Evolutionary conservation across 352 stramenopile genomes (phyloP).

Genomic region (Globisporangium spinosum): DNA sequence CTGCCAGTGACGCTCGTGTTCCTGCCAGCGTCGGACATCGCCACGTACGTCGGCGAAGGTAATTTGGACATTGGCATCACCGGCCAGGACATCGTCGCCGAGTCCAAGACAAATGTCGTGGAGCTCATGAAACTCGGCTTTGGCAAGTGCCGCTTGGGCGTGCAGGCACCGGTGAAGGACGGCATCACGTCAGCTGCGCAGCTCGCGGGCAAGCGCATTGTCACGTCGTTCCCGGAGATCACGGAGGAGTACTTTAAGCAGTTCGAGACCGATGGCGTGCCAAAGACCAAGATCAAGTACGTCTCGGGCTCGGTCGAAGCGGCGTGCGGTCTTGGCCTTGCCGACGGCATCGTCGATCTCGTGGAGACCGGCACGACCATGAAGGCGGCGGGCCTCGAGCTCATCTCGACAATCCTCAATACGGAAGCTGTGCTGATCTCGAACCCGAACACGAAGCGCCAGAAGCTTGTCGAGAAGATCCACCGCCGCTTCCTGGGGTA

Average conservation of each 20-base stretch:
- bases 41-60: conserved; percentile 96
- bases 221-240: conserved; percentile 95
- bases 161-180: conserved; percentile 92
- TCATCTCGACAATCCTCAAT: conserved; percentile 92
- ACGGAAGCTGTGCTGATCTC: conserved; percentile 92
- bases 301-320: conserved; percentile 98
- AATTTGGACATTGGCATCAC: conserved; percentile 99
- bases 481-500: conserved; percentile 95
- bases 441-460: conserved; percentile 73
- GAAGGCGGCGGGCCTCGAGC: conserved; percentile 94
- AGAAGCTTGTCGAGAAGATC: conserved; percentile 77
- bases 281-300: conserved; percentile 91
- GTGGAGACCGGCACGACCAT: conserved; percentile 99
- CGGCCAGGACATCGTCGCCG: conserved; percentile 92
- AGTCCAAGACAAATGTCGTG: conserved; percentile 89
- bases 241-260: conserved; percentile 94
- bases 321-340: conserved; percentile 95
- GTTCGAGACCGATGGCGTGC: conserved; percentile 66
- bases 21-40: conserved; percentile 95
- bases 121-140: conserved; percentile 94
- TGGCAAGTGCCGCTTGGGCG: conserved; percentile 93
- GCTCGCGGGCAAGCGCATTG: conserved; percentile 95
- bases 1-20: conserved; percentile 97
- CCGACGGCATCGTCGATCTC: conserved; percentile 97
- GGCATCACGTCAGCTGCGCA: conserved; percentile 73